phyloP scores from a whole-genome alignment of 495 filamentous ascomycete species.

The Tuber indicum region DNA sequence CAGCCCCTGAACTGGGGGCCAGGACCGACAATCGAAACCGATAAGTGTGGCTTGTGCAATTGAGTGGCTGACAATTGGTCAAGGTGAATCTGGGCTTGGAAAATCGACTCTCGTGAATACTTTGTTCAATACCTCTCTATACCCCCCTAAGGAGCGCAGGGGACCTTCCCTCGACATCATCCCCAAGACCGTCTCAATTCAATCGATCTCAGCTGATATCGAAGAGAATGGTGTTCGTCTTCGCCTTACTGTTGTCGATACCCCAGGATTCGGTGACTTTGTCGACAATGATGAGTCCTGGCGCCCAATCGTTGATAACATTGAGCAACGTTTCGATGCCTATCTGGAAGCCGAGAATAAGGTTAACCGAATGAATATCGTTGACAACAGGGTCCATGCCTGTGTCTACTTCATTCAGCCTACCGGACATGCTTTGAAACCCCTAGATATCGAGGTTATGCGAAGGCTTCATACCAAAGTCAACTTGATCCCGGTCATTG shows the following conservation, averaged over 20 bases:
- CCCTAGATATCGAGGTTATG: slow-evolving; percentile 98
- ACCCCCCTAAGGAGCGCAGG: slow-evolving; percentile 96
- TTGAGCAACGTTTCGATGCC: slow-evolving; percentile 95
- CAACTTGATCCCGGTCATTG: slow-evolving; percentile 98
- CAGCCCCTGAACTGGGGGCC: slow-evolving; percentile 24
- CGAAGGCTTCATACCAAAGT: slow-evolving; percentile 98
- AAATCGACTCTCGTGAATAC: slow-evolving; percentile 99
- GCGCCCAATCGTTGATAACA: slow-evolving; percentile 98
- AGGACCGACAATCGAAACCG: slow-evolving; percentile 9
- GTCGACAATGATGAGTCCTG: slow-evolving; percentile 99
- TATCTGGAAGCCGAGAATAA: slow-evolving; percentile 99
- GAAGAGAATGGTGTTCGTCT: slow-evolving; percentile 98
- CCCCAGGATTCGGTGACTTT: slow-evolving; percentile 96
- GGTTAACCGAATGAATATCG: slow-evolving; percentile 98
- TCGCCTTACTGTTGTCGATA: slow-evolving; percentile 93
- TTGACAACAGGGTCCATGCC: slow-evolving; percentile 96
- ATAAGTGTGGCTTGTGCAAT: slow-evolving; percentile 32
- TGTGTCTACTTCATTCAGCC: slow-evolving; percentile 99
- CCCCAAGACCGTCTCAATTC: slow-evolving; percentile 97
- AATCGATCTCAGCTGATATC: slow-evolving; percentile 97
- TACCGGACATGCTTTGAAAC: slow-evolving; percentile 98
- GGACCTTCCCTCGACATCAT: slow-evolving; percentile 94
- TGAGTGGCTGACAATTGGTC: background rate
- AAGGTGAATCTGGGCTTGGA: slow-evolving; percentile 97
- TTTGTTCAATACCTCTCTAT: slow-evolving; percentile 97